Conservation (phyloP, 2,329 filamentous ascomycete species). For the Aspergillus tubingensis region DNA sequence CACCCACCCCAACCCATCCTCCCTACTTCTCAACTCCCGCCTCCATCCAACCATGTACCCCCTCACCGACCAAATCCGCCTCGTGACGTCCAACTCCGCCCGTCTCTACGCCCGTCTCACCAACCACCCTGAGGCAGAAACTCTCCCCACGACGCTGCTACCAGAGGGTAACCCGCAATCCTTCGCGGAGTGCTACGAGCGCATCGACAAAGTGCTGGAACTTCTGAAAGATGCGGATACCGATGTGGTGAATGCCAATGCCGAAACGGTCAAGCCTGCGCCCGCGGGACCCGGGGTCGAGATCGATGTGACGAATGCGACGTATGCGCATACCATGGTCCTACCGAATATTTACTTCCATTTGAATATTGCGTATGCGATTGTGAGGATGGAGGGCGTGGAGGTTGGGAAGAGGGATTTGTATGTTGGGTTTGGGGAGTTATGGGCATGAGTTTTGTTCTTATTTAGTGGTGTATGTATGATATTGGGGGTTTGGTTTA, state of each 20-base stretch:
- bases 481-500: no score
- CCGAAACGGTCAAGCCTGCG: conserved; percentile 18
- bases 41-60: conserved; percentile 27
- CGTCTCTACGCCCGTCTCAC: conserved; percentile 29
- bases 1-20: conserved; percentile 10
- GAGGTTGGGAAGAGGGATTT: conserved; percentile 22
- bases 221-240: conserved; percentile 20
- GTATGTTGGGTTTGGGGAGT: conserved; percentile 8
- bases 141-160: background rate
- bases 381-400: conserved; percentile 24
- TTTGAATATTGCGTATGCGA: conserved; percentile 24
- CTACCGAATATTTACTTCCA: conserved; percentile 30
- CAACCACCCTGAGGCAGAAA: conserved; percentile 18
- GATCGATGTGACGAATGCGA: conserved; percentile 12
- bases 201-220: conserved; percentile 27
- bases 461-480: no score
- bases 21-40: conserved; percentile 24
- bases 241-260: conserved; percentile 22
- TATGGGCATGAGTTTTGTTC: background rate
- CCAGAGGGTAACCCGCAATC: conserved; percentile 20
- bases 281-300: conserved; percentile 12
- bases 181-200: conserved; percentile 26
- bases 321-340: conserved; percentile 20
- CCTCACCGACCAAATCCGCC: conserved; percentile 26
- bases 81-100: conserved; percentile 29